Conservation (phyloP, 179 eudicot species). For the Patellifolia procumbens region DNA sequence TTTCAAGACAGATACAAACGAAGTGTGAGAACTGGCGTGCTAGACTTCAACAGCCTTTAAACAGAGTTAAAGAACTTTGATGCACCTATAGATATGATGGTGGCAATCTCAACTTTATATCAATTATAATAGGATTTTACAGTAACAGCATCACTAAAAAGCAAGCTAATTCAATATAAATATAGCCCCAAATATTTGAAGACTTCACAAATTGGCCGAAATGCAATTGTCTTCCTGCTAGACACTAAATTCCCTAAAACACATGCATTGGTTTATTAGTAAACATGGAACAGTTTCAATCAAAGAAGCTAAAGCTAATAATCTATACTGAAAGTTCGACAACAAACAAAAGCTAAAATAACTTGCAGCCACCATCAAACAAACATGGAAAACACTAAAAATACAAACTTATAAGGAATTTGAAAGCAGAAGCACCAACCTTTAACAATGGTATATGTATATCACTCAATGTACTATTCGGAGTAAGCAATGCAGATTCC, state of each 20-base stretch:
- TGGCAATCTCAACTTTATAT: neutral
- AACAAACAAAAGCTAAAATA: neutral
- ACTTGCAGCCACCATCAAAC: conserved; percentile 7
- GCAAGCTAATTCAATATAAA: neutral
- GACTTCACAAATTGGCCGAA: neutral
- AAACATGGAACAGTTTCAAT: neutral
- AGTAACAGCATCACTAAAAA: neutral
- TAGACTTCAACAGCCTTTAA: neutral
- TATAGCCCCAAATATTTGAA: neutral
- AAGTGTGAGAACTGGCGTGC: neutral
- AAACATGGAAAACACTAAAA: conserved; percentile 4
- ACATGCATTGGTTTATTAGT: neutral
- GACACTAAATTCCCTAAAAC: neutral
- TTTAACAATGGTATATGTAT: conserved; percentile 86
- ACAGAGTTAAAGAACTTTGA: neutral
- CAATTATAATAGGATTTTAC: neutral
- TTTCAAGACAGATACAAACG: neutral
- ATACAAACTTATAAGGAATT: neutral
- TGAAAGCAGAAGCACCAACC: conserved; percentile 52
- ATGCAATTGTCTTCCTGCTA: neutral
- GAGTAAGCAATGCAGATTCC: conserved; percentile 86
- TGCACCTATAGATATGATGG: neutral
- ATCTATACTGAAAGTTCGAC: neutral
- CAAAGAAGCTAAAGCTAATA: neutral
- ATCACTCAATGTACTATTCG: conserved; percentile 76